phyloP scores from a whole-genome alignment of 768 basidiomycete species.

The Boletus vermiculosoides region DNA sequence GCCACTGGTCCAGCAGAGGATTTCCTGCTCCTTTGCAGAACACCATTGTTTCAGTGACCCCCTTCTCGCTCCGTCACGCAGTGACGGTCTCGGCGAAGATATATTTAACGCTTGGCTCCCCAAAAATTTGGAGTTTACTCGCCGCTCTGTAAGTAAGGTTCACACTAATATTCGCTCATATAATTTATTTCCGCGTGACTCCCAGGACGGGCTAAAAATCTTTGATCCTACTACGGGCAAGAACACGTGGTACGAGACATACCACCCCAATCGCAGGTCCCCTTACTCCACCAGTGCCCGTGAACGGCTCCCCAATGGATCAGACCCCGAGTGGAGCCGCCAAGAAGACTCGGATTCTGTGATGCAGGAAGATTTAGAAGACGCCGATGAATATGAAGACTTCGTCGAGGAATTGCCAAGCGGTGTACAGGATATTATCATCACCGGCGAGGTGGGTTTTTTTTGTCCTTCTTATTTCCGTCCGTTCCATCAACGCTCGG shows the following conservation, averaged over 20 bases:
- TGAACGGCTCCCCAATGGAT: constrained; percentile 24
- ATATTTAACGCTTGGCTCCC: constrained; percentile 52
- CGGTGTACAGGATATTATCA: constrained; percentile 50
- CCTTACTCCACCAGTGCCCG: constrained; percentile 38
- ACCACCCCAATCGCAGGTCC: constrained; percentile 36
- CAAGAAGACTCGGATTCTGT: constrained; percentile 20
- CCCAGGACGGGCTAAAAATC: constrained; percentile 42
- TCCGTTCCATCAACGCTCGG: background rate
- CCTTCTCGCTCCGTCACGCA: constrained; percentile 35
- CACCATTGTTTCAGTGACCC: constrained; percentile 46
- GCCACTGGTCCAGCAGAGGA: constrained; percentile 35
- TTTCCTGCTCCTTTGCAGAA: constrained; percentile 44
- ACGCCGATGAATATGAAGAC: constrained; percentile 39
- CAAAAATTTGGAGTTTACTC: constrained; percentile 32
- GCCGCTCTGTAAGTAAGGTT: constrained; percentile 32
- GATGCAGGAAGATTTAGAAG: constrained; percentile 28
- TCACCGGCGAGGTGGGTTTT: constrained; percentile 47
- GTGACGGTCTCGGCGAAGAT: constrained; percentile 40
- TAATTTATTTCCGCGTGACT: constrained; percentile 13
- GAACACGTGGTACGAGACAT: constrained; percentile 46
- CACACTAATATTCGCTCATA: background rate
- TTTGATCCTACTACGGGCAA: constrained; percentile 40
- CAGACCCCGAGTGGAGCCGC: constrained; percentile 24
- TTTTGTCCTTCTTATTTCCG: background rate
- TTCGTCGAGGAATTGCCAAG: constrained; percentile 37